phyloP scores from a whole-genome alignment of 1,284 basidiomycete species.

The Naganishia sp. region DNA sequence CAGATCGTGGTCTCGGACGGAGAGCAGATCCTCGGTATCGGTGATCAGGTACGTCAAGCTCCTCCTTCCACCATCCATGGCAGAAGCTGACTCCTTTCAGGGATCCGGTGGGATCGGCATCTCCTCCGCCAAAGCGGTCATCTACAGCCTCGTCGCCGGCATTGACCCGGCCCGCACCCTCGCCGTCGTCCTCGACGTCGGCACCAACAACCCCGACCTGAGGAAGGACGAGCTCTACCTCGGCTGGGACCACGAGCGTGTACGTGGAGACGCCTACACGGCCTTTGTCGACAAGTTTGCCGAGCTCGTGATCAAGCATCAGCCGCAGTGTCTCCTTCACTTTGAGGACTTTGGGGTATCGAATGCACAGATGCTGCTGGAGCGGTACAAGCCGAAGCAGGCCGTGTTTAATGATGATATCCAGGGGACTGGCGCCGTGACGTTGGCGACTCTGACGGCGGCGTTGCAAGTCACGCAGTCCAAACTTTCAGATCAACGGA shows the following conservation, averaged over 20 bases:
- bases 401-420: conserved; percentile 74
- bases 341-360: conserved; percentile 68
- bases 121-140: conserved; percentile 71
- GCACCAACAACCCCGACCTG: conserved; percentile 52
- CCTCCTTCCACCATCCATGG: not conserved
- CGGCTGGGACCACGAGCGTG: conserved; percentile 44
- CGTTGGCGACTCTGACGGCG: conserved; percentile 68
- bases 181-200: conserved; percentile 67
- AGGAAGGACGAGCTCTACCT: conserved; percentile 46
- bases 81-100: conserved; percentile 21
- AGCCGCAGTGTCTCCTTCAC: conserved; percentile 63
- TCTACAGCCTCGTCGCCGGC: conserved; percentile 74
- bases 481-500: conserved; percentile 66
- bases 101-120: conserved; percentile 45
- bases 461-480: conserved; percentile 68
- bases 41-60: conserved; percentile 28
- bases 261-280: conserved; percentile 45
- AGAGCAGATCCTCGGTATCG: conserved; percentile 33
- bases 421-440: conserved; percentile 82
- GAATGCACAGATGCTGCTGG: conserved; percentile 64
- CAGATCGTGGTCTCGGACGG: conserved; percentile 50
- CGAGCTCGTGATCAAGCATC: conserved; percentile 34
- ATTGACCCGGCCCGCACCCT: conserved; percentile 67
- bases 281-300: conserved; percentile 48
- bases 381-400: conserved; percentile 63